Base-by-base conservation (phyloP, 2,329 filamentous ascomycete genomes). In the Colletotrichum australisinense region DNA sequence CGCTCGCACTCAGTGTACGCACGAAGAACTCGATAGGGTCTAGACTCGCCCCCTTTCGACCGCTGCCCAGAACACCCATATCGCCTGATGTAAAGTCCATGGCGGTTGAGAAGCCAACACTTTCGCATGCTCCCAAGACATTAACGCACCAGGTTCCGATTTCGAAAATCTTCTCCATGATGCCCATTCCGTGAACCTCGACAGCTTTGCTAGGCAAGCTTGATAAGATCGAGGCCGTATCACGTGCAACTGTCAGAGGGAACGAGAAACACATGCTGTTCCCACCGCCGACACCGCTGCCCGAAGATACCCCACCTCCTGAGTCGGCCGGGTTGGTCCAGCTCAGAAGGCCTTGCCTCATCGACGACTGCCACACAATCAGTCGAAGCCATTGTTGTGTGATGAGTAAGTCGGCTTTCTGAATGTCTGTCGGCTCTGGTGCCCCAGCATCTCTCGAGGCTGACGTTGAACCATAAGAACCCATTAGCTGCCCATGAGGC, bases 331-430 rank as follows among this genome's bases (percentile, higher is more conserved):
- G 74, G n/a, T 75, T 69, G 16, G 72, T 73, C 38, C 88, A 90
- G 38, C 90, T 92, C 24, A 93, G 84, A 28, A 91, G 88, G 4
- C 90, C 90, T 76, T 93, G 91, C 24, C 89, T 88, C 76, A 93
- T 92, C 3, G 91, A 91, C 1, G 92, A 87, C 76, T 93, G 92
- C 92, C 92, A 94, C n/a, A 93, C 89, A 82, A 93, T 92, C 1
- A 91, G 89, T 22, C 90, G 86, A 5, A 94, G 84, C 92, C 92
- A 94, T 77, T 93, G 91, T 78, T 94, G 92, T 2, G 91, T 93
- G 66, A 92, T 88, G 56, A 92, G 85, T 22, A 94, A 86, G 76
- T 94, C 91, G 7, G 93, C 91, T 67, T 91, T 92, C 76, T 94
- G 92, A 24, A 90, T 91, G 71, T 92, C 90, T 0, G 91, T 92